A percentile compares a stretch with the other conserved stretches of the same genome.
These are phyloP conservation scores for Aspergillus nomiae DNA, from an alignment of 2,329 filamentous ascomycete species.

Conservation along the genomic window DNA sequence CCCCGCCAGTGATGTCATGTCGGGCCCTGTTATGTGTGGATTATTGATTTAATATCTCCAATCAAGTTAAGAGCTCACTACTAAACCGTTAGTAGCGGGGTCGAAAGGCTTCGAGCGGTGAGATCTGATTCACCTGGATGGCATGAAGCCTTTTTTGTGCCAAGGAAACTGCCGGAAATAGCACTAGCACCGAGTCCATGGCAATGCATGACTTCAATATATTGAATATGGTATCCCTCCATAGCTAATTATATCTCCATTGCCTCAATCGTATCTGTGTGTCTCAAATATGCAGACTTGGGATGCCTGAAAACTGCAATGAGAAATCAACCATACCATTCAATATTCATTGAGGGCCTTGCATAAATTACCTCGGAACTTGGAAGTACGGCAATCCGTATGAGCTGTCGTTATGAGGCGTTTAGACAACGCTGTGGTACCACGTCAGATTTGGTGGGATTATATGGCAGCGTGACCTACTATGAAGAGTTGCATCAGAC, in stretches of 20 bases:
- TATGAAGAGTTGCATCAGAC: background rate
- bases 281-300: background rate
- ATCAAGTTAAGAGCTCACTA: no score
- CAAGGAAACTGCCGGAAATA: background rate
- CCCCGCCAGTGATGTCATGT: background rate
- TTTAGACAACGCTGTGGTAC: background rate
- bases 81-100: no score
- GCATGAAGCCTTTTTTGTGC: background rate
- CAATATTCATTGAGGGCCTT: background rate
- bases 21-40: background rate
- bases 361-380: background rate
- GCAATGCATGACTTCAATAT: background rate
- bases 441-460: background rate
- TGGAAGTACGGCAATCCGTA: background rate
- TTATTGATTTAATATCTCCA: background rate
- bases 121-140: background rate
- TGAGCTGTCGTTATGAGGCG: background rate
- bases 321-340: background rate
- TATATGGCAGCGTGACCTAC: background rate
- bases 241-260: background rate
- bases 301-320: background rate
- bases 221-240: background rate
- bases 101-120: background rate
- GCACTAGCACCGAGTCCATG: background rate
- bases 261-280: background rate